Evolutionary conservation across 306 rosid species (phyloP).

Genomic region (Begonia fuchsioides): DNA sequence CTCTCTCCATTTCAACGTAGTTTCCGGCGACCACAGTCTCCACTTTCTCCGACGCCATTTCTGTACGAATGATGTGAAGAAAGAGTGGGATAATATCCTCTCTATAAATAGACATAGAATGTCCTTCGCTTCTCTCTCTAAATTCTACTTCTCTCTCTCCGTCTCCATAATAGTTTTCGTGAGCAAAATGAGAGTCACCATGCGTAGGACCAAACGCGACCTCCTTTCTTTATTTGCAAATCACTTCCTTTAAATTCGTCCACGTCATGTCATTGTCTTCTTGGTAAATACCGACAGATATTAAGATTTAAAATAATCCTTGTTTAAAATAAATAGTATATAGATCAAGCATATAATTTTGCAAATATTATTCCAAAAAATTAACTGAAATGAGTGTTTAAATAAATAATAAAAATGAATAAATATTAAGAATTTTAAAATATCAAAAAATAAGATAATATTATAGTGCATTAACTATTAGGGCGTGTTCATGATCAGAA

Average conservation of each 20-base stretch:
- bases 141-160: conserved; percentile 9
- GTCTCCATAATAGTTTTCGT: background rate
- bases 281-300: too few relatives aligned
- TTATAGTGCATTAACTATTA: too few relatives aligned
- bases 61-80: conserved; percentile 9
- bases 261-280: too few relatives aligned
- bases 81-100: conserved; percentile 19
- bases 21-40: conserved; percentile 90
- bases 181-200: too few relatives aligned
- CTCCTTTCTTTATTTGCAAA: background rate
- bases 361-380: background rate
- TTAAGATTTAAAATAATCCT: too few relatives aligned
- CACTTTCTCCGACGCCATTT: conserved; percentile 93
- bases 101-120: conserved; percentile 28
- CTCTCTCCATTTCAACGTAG: conserved; percentile 88
- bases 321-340: too few relatives aligned
- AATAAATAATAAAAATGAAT: background rate
- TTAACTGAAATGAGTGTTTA: background rate
- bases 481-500: too few relatives aligned
- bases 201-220: background rate
- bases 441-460: too few relatives aligned
- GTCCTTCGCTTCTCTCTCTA: background rate
- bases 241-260: too few relatives aligned
- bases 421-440: too few relatives aligned
- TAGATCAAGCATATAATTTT: too few relatives aligned